Percentiles rank a stretch among this genome's conserved stretches.
Conservation (phyloP, 768 basidiomycete species). For the Hericium erinaceus region DNA sequence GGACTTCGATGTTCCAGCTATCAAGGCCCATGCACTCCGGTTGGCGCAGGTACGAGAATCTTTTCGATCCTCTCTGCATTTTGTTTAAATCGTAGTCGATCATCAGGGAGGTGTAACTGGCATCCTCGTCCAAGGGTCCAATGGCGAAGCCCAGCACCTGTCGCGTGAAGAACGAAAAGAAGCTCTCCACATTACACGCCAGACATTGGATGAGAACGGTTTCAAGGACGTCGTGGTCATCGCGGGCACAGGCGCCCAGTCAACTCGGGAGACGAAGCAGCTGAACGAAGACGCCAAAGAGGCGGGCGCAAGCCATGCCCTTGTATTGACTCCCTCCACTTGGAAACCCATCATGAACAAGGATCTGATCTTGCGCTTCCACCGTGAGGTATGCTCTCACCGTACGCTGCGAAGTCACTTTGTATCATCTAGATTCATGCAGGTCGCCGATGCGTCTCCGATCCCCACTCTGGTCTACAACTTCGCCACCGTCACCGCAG, state of each 20-base stretch:
- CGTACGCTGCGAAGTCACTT: no score
- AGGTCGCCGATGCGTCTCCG: slow-evolving; percentile 63
- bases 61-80: slow-evolving; percentile 2
- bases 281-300: slow-evolving; percentile 67
- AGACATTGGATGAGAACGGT: slow-evolving; percentile 65
- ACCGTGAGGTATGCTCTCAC: slow-evolving; percentile 39
- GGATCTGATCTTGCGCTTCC: slow-evolving; percentile 57
- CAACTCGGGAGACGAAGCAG: slow-evolving; percentile 64
- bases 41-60: slow-evolving; percentile 48
- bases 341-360: slow-evolving; percentile 59
- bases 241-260: slow-evolving; percentile 79
- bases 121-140: slow-evolving; percentile 65
- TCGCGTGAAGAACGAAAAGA: slow-evolving; percentile 62
- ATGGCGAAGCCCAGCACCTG: slow-evolving; percentile 70
- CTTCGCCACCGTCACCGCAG: slow-evolving; percentile 74
- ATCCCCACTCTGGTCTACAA: slow-evolving; percentile 79
- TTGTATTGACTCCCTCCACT: slow-evolving; percentile 66
- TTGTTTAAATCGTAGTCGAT: slow-evolving; percentile 3
- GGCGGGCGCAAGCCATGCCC: slow-evolving; percentile 73
- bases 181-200: slow-evolving; percentile 53
- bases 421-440: background rate
- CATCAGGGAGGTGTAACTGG: slow-evolving; percentile 64
- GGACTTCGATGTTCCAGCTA: slow-evolving; percentile 57
- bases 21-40: slow-evolving; percentile 61
- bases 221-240: slow-evolving; percentile 61